These are phyloP conservation scores for Pichia scutulata DNA, from an alignment of 805 yeast species.

Conservation along the genomic window DNA sequence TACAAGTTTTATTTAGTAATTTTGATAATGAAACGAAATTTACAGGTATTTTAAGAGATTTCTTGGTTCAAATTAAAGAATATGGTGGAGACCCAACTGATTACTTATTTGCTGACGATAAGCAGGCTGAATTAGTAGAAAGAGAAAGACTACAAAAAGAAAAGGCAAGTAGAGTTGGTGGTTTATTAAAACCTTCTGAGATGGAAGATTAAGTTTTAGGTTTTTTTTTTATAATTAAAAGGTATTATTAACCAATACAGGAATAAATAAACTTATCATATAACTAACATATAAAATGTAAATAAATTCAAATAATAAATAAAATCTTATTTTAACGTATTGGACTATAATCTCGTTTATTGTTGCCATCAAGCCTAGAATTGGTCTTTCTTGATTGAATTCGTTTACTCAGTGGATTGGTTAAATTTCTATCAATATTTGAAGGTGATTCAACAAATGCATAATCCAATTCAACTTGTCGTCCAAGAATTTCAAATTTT, in stretches of 20 bases:
- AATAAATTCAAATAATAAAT: not conserved
- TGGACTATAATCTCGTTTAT: constrained; percentile 7
- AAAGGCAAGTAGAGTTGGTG: constrained; percentile 82
- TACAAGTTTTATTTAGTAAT: constrained; percentile 65
- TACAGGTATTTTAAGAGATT: constrained; percentile 83
- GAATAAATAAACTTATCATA: not conserved
- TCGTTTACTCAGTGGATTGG: not conserved
- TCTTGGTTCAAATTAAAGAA: constrained; percentile 92
- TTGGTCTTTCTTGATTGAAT: not conserved
- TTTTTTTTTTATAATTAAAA: not conserved
- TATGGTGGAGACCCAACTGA: constrained; percentile 94
- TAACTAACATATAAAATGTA: not conserved
- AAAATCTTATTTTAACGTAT: not conserved
- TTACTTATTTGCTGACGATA: constrained; percentile 90
- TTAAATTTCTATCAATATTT: not conserved
- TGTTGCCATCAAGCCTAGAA: not conserved
- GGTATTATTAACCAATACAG: not conserved
- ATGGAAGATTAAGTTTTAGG: constrained; percentile 52
- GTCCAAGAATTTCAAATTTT: constrained; percentile 29
- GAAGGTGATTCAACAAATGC: constrained; percentile 28
- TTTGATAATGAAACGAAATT: constrained; percentile 71
- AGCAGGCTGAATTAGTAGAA: constrained; percentile 67
- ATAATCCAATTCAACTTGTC: constrained; percentile 27
- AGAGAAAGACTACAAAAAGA: constrained; percentile 65
- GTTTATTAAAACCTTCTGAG: constrained; percentile 89